Conservation (phyloP, 257 asterid species). For the Pogostemon cablin region DNA sequence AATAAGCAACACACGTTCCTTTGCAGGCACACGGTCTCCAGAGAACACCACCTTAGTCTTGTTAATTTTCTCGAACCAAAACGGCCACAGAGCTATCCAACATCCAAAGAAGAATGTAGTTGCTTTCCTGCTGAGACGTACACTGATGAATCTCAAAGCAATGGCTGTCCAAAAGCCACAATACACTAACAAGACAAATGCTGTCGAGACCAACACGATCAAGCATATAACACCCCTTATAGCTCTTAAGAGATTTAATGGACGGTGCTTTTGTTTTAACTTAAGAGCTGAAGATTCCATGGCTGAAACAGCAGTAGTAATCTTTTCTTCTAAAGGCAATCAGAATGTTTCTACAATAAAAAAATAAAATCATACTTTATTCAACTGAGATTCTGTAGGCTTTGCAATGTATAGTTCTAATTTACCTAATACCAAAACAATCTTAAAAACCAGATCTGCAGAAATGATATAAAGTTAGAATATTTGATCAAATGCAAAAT, state of each 20-base stretch:
- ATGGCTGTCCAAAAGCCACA: constrained; percentile 69
- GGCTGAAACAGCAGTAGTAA: not conserved
- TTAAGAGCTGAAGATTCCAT: constrained; percentile 48
- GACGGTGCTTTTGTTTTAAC: constrained; percentile 45
- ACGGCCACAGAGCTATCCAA: constrained; percentile 95
- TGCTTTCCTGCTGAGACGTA: constrained; percentile 64
- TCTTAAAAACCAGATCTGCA: constrained; percentile 27
- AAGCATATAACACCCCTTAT: constrained; percentile 71
- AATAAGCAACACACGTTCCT: constrained; percentile 68
- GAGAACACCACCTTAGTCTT: constrained; percentile 76
- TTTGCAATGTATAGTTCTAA: not conserved
- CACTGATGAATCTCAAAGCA: constrained; percentile 56
- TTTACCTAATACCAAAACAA: constrained; percentile 16
- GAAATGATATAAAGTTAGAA: constrained; percentile 17
- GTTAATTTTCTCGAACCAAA: constrained; percentile 76
- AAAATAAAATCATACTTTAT: not conserved
- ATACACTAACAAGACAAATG: constrained; percentile 69
- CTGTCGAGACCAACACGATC: constrained; percentile 57
- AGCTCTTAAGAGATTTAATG: constrained; percentile 54
- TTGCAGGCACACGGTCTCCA: constrained; percentile 68
- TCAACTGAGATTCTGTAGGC: not conserved
- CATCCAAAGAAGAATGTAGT: constrained; percentile 71
- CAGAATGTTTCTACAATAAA: not conserved
- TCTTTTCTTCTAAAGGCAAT: not conserved
- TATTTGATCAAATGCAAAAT: constrained; percentile 3